Evolutionary conservation across 352 stramenopile genomes (phyloP).

Genomic region (Saprolegnia diclina): DNA sequence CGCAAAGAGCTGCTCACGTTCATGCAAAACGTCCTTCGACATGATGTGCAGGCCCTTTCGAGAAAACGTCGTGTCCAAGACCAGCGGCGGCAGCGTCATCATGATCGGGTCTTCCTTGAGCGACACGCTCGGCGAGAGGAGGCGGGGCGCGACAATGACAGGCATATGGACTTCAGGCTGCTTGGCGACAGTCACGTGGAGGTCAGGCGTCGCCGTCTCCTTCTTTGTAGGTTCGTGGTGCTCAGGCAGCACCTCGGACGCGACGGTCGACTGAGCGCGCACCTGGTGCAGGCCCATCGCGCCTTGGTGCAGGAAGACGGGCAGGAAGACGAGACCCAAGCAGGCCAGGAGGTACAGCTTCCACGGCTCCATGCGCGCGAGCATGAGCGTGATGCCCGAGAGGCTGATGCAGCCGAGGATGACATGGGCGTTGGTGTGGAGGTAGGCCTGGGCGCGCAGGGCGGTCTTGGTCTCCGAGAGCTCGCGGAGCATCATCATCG

Average conservation of each 20-base stretch:
- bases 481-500: slow-evolving; percentile 10
- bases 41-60: slow-evolving; percentile 26
- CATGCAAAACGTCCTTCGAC: slow-evolving; percentile 32
- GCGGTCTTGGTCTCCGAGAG: slow-evolving; percentile 11
- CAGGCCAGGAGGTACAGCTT: slow-evolving; percentile 21
- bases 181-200: not conserved
- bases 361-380: slow-evolving; percentile 20
- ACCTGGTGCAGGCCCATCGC: not conserved
- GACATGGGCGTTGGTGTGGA: slow-evolving; percentile 1
- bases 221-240: not conserved
- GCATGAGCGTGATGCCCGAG: slow-evolving; percentile 19
- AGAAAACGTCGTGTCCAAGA: slow-evolving; percentile 3
- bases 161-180: not conserved
- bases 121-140: slow-evolving; percentile 8
- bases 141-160: too few species aligned
- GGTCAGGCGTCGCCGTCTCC: not conserved
- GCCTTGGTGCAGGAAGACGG: slow-evolving; percentile 25
- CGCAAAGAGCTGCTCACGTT: slow-evolving; percentile 64
- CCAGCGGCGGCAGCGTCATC: not conserved
- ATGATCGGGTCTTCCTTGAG: slow-evolving; percentile 18
- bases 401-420: slow-evolving; percentile 9
- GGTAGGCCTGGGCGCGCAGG: not conserved
- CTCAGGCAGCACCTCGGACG: not conserved
- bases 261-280: not conserved
- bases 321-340: slow-evolving; percentile 18